These are phyloP conservation scores for Priceomyces haplophilus DNA, from an alignment of 805 yeast species.

Conservation along the genomic window DNA sequence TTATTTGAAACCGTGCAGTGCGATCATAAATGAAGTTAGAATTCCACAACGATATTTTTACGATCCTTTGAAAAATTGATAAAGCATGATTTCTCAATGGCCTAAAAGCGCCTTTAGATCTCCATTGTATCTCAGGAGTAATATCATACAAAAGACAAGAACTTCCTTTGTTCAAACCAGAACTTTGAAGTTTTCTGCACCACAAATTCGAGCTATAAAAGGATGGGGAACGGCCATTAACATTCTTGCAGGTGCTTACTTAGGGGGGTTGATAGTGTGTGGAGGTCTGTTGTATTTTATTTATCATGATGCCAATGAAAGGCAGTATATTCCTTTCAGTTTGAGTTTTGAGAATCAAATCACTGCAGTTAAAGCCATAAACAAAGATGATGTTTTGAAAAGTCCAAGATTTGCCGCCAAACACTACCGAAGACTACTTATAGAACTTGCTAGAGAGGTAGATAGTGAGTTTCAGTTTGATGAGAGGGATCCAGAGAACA, in stretches of 20 bases:
- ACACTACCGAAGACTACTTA: conserved; percentile 37
- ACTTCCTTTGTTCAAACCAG: conserved; percentile 8
- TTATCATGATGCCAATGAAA: conserved; percentile 36
- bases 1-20: not conserved
- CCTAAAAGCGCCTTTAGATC: not conserved
- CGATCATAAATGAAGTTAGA: not conserved
- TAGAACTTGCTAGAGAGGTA: conserved; percentile 30
- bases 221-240: conserved; percentile 34
- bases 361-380: conserved; percentile 39
- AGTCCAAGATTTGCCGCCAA: conserved; percentile 43
- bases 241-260: conserved; percentile 41
- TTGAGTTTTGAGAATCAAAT: conserved; percentile 30
- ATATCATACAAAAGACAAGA: not conserved
- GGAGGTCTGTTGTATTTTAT: conserved; percentile 37
- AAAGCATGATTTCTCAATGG: not conserved
- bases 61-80: not conserved
- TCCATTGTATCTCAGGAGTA: not conserved
- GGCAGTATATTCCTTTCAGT: conserved; percentile 42
- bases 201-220: conserved; percentile 16
- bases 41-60: not conserved
- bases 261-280: conserved; percentile 40
- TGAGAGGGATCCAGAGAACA: conserved; percentile 21
- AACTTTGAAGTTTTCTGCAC: conserved; percentile 16
- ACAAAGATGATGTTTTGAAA: conserved; percentile 41
- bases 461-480: conserved; percentile 24